Conservation (phyloP, 148 eudicot genomes). For the Vaccinium myrtillus region DNA sequence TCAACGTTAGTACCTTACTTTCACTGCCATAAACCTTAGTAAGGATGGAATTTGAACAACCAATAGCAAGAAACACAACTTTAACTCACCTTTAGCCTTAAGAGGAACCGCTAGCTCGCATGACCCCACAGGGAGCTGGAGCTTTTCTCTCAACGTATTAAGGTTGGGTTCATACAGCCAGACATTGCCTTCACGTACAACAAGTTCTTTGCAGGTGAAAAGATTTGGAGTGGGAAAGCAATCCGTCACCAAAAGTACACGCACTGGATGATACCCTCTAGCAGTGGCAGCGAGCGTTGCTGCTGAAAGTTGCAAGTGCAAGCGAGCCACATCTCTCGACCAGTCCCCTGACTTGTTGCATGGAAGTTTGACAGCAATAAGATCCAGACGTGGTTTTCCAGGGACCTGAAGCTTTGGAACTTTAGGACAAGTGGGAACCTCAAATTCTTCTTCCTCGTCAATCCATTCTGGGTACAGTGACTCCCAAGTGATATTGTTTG, state of each 20-base stretch:
- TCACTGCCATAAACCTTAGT: background rate
- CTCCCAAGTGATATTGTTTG: constrained; percentile 71
- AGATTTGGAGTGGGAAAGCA: constrained; percentile 86
- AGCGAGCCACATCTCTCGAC: constrained; percentile 80
- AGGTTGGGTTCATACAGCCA: constrained; percentile 83
- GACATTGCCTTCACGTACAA: constrained; percentile 54
- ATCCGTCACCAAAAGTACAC: constrained; percentile 67
- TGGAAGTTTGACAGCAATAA: constrained; percentile 87
- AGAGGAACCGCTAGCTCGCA: constrained; percentile 92
- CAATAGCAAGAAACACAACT: background rate
- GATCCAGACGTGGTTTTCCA: constrained; percentile 78
- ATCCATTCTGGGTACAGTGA: constrained; percentile 94
- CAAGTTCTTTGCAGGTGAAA: constrained; percentile 82
- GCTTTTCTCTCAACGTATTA: constrained; percentile 69
- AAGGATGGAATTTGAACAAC: background rate
- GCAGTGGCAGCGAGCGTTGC: constrained; percentile 73
- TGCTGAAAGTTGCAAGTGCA: constrained; percentile 84
- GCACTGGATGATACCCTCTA: constrained; percentile 69
- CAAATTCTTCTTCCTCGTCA: constrained; percentile 89
- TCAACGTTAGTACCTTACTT: background rate
- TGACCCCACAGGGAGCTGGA: constrained; percentile 89
- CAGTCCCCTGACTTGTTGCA: constrained; percentile 67
- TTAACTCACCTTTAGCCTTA: constrained; percentile 64
- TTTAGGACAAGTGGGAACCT: constrained; percentile 67
- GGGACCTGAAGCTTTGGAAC: constrained; percentile 59